phyloP scores from a whole-genome alignment of 345 rosid genomes.

The Triadica sebifera region DNA sequence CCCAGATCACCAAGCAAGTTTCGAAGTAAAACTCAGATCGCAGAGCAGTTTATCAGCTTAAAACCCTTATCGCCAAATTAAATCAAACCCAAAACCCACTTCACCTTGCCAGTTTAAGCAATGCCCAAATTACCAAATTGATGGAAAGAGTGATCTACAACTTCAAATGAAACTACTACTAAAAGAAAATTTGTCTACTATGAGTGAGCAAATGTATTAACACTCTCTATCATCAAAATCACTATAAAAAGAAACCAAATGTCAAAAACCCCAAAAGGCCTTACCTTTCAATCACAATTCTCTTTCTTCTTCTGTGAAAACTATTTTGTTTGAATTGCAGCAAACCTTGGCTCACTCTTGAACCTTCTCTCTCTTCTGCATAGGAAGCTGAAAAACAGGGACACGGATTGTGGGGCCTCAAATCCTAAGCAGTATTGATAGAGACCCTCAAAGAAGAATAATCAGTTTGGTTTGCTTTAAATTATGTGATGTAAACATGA shows the following conservation, averaged over 20 bases:
- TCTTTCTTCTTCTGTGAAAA: background rate
- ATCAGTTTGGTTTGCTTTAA: background rate
- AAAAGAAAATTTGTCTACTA: background rate
- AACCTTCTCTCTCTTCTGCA: background rate
- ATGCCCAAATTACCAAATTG: conserved; percentile 11
- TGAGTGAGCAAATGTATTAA: conserved; percentile 23
- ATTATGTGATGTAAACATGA: background rate
- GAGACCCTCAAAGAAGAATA: conserved; percentile 23
- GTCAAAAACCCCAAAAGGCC: background rate
- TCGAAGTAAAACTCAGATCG: conserved; percentile 20
- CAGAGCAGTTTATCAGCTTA: conserved; percentile 6
- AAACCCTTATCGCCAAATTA: conserved; percentile 27
- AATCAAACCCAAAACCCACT: conserved; percentile 22
- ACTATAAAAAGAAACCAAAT: conserved; percentile 5
- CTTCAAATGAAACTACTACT: background rate
- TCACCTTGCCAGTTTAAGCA: conserved; percentile 13
- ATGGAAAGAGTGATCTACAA: conserved; percentile 4
- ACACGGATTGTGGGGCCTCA: conserved; percentile 55
- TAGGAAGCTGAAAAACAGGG: conserved; percentile 9
- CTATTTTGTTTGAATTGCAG: background rate
- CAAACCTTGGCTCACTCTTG: conserved; percentile 5
- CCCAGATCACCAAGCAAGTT: conserved; percentile 26
- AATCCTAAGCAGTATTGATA: conserved; percentile 24
- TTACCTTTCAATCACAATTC: conserved; percentile 1
- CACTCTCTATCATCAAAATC: background rate